Percentiles rank a stretch among this genome's conserved stretches.
These are phyloP conservation scores for Zygosaccharomyces pseudobailii DNA, from an alignment of 1,139 yeast species.

Conservation along the genomic window DNA sequence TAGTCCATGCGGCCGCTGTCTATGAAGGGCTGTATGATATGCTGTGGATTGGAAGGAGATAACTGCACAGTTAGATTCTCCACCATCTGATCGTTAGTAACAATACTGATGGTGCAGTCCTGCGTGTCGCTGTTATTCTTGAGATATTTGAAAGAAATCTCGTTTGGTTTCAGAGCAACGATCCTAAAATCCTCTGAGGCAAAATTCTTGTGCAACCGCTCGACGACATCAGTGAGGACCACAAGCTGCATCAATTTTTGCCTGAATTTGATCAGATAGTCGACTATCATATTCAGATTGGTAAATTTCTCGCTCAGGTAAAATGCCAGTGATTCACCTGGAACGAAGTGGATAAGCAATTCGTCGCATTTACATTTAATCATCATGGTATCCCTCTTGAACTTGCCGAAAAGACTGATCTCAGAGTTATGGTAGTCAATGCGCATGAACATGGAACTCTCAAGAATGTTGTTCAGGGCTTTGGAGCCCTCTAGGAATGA, in stretches of 20 bases:
- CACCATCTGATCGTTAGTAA: slow-evolving; percentile 26
- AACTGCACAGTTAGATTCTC: slow-evolving; percentile 30
- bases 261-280: slow-evolving; percentile 29
- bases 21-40: slow-evolving; percentile 32
- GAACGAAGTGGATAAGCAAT: slow-evolving; percentile 27
- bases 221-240: slow-evolving; percentile 33
- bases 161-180: slow-evolving; percentile 31
- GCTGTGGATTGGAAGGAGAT: slow-evolving; percentile 33
- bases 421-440: slow-evolving; percentile 31
- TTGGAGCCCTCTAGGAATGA: slow-evolving; percentile 32
- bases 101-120: slow-evolving; percentile 33
- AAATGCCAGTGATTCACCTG: slow-evolving; percentile 27
- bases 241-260: slow-evolving; percentile 33
- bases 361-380: slow-evolving; percentile 32
- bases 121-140: slow-evolving; percentile 23
- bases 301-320: slow-evolving; percentile 28
- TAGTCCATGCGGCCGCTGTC: slow-evolving; percentile 28
- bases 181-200: slow-evolving; percentile 31
- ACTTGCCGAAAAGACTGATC: slow-evolving; percentile 30
- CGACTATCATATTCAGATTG: slow-evolving; percentile 27
- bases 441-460: slow-evolving; percentile 31
- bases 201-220: slow-evolving; percentile 32
- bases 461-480: slow-evolving; percentile 27
- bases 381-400: slow-evolving; percentile 30
- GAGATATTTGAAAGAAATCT: slow-evolving; percentile 34